Percentiles rank a stretch among this genome's conserved stretches.
These are phyloP conservation scores for Sporobolomyces roseus DNA, from an alignment of 768 basidiomycete genomes.

Conservation along the genomic window DNA sequence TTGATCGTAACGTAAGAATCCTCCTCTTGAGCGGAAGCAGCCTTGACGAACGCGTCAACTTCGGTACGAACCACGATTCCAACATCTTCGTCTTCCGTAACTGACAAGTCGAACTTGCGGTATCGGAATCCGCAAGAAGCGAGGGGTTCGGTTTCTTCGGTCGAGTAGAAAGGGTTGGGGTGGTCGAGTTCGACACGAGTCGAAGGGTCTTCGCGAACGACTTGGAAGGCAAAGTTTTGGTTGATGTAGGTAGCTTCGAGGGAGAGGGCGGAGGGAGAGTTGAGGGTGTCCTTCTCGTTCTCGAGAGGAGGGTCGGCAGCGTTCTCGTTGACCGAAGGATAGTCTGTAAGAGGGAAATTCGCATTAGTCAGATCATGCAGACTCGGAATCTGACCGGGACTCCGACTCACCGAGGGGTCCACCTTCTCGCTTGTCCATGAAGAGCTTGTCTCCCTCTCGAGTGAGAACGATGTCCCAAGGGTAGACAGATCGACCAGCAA, in stretches of 20 bases:
- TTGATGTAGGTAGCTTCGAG: conserved; percentile 98
- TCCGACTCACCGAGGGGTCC: conserved; percentile 71
- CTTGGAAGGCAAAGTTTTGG: conserved; percentile 96
- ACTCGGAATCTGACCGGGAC: not conserved
- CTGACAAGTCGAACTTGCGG: conserved; percentile 85
- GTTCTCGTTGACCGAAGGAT: conserved; percentile 97
- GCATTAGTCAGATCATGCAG: not conserved
- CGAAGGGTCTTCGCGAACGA: conserved; percentile 68
- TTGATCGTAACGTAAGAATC: conserved; percentile 79
- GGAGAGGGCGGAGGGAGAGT: conserved; percentile 86
- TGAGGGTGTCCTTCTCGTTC: conserved; percentile 65
- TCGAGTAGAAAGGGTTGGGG: conserved; percentile 91
- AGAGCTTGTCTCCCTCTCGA: conserved; percentile 86
- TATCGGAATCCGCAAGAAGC: conserved; percentile 96
- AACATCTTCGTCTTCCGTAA: conserved; percentile 74
- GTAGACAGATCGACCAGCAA: conserved; percentile 87
- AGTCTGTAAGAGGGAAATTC: conserved; percentile 53
- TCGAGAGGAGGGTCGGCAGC: conserved; percentile 89
- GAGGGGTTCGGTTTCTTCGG: conserved; percentile 89
- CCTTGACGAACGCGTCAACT: conserved; percentile 77
- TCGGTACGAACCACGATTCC: conserved; percentile 91
- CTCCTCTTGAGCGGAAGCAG: conserved; percentile 53
- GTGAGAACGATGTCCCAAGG: conserved; percentile 98
- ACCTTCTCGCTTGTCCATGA: conserved; percentile 89
- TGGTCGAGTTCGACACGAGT: conserved; percentile 69